Evolutionary conservation across 352 stramenopile species (phyloP).

Genomic region (Globisporangium megalacanthum): DNA sequence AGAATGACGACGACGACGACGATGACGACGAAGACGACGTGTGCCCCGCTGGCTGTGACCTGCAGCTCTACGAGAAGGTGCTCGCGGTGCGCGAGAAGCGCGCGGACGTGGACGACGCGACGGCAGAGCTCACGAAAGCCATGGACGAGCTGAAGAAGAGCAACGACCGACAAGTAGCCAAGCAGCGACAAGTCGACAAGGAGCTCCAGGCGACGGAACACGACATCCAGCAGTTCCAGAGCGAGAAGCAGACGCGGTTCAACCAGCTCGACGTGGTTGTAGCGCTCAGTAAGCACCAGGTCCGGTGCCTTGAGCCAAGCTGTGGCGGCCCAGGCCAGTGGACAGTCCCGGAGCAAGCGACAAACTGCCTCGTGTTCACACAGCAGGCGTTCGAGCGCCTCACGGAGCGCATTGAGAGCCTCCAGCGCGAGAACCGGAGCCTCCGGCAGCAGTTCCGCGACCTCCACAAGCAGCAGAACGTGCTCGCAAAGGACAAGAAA

Average conservation of each 20-base stretch:
- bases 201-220: slow-evolving; percentile 81
- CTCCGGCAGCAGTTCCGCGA: slow-evolving; percentile 87
- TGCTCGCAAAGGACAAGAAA: slow-evolving; percentile 77
- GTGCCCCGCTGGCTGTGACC: slow-evolving; percentile 86
- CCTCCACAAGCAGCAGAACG: slow-evolving; percentile 82
- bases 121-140: slow-evolving; percentile 78
- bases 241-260: slow-evolving; percentile 91
- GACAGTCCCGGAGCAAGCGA: slow-evolving; percentile 46
- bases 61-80: slow-evolving; percentile 90
- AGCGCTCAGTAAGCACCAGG: slow-evolving; percentile 64
- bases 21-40: slow-evolving; percentile 90
- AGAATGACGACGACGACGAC: slow-evolving; percentile 88
- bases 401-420: slow-evolving; percentile 63
- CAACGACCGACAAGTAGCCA: slow-evolving; percentile 76
- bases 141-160: slow-evolving; percentile 87
- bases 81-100: slow-evolving; percentile 89
- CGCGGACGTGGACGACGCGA: slow-evolving; percentile 87
- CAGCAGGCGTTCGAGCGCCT: slow-evolving; percentile 54
- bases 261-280: slow-evolving; percentile 86
- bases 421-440: slow-evolving; percentile 80
- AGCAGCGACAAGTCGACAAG: slow-evolving; percentile 90
- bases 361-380: slow-evolving; percentile 68
- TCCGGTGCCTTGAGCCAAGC: slow-evolving; percentile 48
- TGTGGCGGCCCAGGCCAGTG: slow-evolving; percentile 13
- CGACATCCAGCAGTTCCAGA: slow-evolving; percentile 91